Percentiles rank a stretch among this genome's conserved stretches.
These are phyloP conservation scores for Microdochium trichocladiopsis DNA, from an alignment of 2,329 filamentous ascomycete species.

Conservation along the genomic window DNA sequence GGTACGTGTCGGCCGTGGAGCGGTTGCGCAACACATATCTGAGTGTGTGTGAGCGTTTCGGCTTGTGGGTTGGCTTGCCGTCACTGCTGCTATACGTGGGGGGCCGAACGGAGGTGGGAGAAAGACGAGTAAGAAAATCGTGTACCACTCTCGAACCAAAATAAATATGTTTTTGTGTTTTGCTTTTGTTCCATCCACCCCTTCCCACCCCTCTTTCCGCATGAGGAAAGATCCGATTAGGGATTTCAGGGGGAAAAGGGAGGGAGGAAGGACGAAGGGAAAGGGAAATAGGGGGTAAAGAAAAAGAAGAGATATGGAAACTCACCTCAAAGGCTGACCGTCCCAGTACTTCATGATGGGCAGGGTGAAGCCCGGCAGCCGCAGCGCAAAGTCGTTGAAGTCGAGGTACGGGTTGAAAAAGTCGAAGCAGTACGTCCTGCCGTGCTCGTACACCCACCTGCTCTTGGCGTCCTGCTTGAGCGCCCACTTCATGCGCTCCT, in stretches of 20 bases:
- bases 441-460: slow-evolving; percentile 48
- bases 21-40: slow-evolving; percentile 90
- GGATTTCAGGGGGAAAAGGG: background rate
- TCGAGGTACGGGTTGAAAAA: slow-evolving; percentile 94
- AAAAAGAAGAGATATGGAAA: slow-evolving; percentile 5
- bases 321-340: slow-evolving; percentile 47
- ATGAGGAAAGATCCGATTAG: no score
- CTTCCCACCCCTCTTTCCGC: no score
- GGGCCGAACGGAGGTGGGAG: slow-evolving; percentile 12
- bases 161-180: no score
- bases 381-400: slow-evolving; percentile 66
- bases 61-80: slow-evolving; percentile 8
- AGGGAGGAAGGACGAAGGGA: slow-evolving; percentile 1
- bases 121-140: slow-evolving; percentile 5
- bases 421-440: slow-evolving; percentile 44
- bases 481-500: slow-evolving; percentile 53
- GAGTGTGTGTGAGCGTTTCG: slow-evolving; percentile 69
- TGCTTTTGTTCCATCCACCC: no score
- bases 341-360: slow-evolving; percentile 76
- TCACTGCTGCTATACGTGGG: background rate
- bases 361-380: slow-evolving; percentile 65
- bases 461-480: slow-evolving; percentile 39
- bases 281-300: slow-evolving; percentile 2
- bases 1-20: slow-evolving; percentile 64
- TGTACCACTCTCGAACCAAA: no score